Conservation (phyloP, 1,139 yeast species). For the Chernovozyma sophiae-reginae region DNA sequence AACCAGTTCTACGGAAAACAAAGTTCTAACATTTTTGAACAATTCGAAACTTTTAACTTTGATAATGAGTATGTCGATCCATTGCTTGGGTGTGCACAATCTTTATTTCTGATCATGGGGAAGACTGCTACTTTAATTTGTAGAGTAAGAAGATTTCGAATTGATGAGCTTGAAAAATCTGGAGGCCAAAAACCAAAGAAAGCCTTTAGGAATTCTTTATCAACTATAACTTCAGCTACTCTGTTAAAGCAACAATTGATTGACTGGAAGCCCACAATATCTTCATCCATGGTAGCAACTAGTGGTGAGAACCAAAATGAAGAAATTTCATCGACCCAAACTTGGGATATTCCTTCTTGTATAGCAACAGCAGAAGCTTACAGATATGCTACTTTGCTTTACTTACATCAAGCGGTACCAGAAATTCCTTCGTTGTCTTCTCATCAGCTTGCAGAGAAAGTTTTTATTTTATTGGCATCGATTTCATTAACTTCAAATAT, state of each 20-base stretch:
- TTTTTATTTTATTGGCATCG: slow-evolving; percentile 55
- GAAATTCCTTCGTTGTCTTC: slow-evolving; percentile 57
- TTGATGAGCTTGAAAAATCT: slow-evolving; percentile 8
- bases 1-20: slow-evolving; percentile 10
- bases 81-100: slow-evolving; percentile 61
- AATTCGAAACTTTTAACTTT: slow-evolving; percentile 25
- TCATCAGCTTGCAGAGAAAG: slow-evolving; percentile 55
- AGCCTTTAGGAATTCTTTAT: slow-evolving; percentile 34
- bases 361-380: slow-evolving; percentile 70
- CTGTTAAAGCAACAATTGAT: slow-evolving; percentile 49
- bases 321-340: slow-evolving; percentile 12
- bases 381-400: slow-evolving; percentile 52
- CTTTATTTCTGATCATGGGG: slow-evolving; percentile 59
- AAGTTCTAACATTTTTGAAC: slow-evolving; percentile 25
- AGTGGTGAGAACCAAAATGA: slow-evolving; percentile 16
- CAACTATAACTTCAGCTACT: slow-evolving; percentile 52
- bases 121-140: slow-evolving; percentile 55
- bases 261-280: slow-evolving; percentile 51
- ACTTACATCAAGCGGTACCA: slow-evolving; percentile 66
- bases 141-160: slow-evolving; percentile 35
- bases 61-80: slow-evolving; percentile 52
- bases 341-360: slow-evolving; percentile 56
- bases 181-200: slow-evolving; percentile 13
- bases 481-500: slow-evolving; percentile 59
- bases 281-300: slow-evolving; percentile 24